These are phyloP conservation scores for Pouteria glomerata DNA, from an alignment of 148 eudicot genomes.

Conservation along the genomic window DNA sequence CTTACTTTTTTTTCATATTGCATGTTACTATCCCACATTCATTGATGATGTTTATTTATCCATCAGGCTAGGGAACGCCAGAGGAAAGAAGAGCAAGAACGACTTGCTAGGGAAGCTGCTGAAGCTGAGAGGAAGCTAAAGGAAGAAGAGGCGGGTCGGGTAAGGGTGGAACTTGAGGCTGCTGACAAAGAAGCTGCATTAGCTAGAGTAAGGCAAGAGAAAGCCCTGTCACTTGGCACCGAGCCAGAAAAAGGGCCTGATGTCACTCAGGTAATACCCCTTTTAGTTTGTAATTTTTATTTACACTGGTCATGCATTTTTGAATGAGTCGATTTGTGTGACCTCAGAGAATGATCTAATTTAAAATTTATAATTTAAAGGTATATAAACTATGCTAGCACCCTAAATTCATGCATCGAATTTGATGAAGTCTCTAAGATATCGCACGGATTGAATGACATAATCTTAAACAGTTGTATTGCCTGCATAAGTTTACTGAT, in stretches of 20 bases:
- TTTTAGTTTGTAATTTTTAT: background rate
- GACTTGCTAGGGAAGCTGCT: conserved; percentile 83
- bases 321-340: too few species aligned
- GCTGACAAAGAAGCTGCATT: conserved; percentile 90
- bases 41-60: background rate
- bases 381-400: too few species aligned
- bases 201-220: conserved; percentile 69
- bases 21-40: too few species aligned
- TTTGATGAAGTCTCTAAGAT: too few species aligned
- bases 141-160: conserved; percentile 95
- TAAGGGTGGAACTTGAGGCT: conserved; percentile 84
- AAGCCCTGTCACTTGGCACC: conserved; percentile 69
- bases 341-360: too few species aligned
- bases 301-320: too few species aligned
- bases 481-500: background rate
- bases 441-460: too few species aligned
- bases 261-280: conserved; percentile 71
- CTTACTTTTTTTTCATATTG: too few species aligned
- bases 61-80: conserved; percentile 92
- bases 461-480: background rate
- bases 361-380: too few species aligned
- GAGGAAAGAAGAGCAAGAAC: conserved; percentile 84
- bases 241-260: conserved; percentile 96
- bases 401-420: background rate
- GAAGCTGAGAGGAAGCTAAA: conserved; percentile 77